phyloP scores from a whole-genome alignment of 768 basidiomycete species.

The Nevesoporus exiguus region DNA sequence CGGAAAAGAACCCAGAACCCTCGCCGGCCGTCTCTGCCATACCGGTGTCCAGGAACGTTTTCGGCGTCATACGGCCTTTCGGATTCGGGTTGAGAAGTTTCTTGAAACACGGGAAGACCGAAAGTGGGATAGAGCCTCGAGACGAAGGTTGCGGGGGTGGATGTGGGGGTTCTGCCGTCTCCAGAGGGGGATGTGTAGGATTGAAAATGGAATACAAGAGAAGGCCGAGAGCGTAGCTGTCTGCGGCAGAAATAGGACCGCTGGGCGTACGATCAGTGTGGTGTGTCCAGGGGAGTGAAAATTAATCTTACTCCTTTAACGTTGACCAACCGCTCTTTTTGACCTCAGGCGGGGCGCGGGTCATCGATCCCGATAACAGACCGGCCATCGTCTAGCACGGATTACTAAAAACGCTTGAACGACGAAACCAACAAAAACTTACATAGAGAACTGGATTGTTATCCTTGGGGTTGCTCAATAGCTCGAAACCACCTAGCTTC shows the following conservation, averaged over 20 bases:
- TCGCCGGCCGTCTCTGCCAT: conserved; percentile 60
- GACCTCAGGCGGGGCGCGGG: conserved; percentile 79
- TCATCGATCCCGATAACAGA: conserved; percentile 55
- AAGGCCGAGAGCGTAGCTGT: conserved; percentile 86
- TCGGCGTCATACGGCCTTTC: conserved; percentile 70
- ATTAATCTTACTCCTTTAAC: conserved; percentile 66
- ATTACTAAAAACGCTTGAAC: conserved; percentile 15
- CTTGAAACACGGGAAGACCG: conserved; percentile 80
- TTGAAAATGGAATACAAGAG: conserved; percentile 88
- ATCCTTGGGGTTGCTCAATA: conserved; percentile 81
- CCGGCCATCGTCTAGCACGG: conserved; percentile 61
- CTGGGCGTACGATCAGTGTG: conserved; percentile 27
- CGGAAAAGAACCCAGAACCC: conserved; percentile 72
- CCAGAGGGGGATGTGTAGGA: conserved; percentile 66
- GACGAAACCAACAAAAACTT: conserved; percentile 28
- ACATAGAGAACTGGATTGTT: conserved; percentile 79
- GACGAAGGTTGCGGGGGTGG: conserved; percentile 74
- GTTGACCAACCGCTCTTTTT: conserved; percentile 81
- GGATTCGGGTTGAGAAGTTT: conserved; percentile 88
- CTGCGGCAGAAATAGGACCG: conserved; percentile 58
- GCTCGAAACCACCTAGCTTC: conserved; percentile 93
- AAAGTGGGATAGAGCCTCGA: conserved; percentile 69
- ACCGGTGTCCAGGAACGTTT: conserved; percentile 76
- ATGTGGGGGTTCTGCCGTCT: conserved; percentile 68
- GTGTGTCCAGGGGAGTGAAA: neutral